phyloP scores from a whole-genome alignment of 176 grass and related monocot species.

The Puccinellia tenuiflora region DNA sequence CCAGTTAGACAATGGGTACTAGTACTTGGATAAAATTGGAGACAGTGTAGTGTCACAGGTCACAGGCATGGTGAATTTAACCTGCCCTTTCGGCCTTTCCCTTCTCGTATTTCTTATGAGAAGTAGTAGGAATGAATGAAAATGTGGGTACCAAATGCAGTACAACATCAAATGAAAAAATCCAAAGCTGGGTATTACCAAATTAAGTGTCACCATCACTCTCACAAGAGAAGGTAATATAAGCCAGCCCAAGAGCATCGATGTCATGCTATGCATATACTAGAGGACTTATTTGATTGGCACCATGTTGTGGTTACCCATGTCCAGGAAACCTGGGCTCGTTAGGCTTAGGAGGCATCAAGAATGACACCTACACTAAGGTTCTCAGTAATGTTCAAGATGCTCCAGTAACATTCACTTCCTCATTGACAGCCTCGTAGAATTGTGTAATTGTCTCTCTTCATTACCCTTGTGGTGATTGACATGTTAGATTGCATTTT shows the following conservation, averaged over 20 bases:
- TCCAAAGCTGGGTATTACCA: neutral
- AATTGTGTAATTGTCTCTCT: no score
- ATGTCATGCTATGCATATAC: neutral
- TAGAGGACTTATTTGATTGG: neutral
- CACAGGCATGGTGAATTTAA: neutral
- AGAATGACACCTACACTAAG: neutral
- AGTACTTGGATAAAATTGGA: neutral
- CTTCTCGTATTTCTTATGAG: neutral
- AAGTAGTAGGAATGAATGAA: neutral
- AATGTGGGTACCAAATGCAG: no score
- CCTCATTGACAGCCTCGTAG: no score
- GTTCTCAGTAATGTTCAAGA: no score
- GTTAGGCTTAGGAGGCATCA: neutral
- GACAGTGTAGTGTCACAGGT: neutral
- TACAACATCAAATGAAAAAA: neutral
- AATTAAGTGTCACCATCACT: neutral
- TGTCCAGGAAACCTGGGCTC: neutral
- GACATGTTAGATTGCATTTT: neutral
- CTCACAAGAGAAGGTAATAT: neutral
- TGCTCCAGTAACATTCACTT: neutral
- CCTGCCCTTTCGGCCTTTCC: neutral
- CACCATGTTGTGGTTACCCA: neutral
- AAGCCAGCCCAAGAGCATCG: neutral
- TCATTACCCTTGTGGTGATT: neutral
- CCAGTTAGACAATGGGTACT: neutral